Percentiles rank a stretch among this genome's conserved stretches.
phyloP scores from a whole-genome alignment of 352 stramenopile genomes.

The Pythium diclinum region DNA sequence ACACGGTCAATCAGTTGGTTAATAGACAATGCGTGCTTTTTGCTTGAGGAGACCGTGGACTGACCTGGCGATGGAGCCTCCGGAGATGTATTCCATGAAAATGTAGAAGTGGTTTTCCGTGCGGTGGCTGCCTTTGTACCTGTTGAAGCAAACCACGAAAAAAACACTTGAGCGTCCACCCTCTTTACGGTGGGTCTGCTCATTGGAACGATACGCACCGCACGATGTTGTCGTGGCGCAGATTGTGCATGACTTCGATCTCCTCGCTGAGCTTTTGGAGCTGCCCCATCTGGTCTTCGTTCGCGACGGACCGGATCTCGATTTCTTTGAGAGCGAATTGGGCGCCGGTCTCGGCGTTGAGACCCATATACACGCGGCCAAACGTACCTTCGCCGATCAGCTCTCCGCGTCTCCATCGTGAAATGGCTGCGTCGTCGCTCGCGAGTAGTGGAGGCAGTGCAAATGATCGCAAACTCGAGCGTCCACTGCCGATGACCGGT shows the following conservation, averaged over 20 bases:
- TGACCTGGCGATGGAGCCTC: conserved; percentile 86
- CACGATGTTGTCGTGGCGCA: conserved; percentile 95
- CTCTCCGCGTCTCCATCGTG: conserved; percentile 91
- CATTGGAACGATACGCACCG: conserved; percentile 47
- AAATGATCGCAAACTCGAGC: conserved; percentile 16
- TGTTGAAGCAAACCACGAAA: conserved; percentile 11
- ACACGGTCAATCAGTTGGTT: not conserved
- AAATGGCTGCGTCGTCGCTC: conserved; percentile 35
- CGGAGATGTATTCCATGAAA: conserved; percentile 96
- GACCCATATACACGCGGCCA: conserved; percentile 93
- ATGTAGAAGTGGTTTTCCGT: conserved; percentile 88
- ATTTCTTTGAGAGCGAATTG: conserved; percentile 91
- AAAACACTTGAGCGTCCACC: not conserved
- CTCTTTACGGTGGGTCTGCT: too few relatives aligned
- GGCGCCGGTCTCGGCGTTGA: conserved; percentile 91
- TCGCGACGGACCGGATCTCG: conserved; percentile 61
- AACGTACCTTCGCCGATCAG: conserved; percentile 95
- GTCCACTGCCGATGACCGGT: conserved; percentile 35
- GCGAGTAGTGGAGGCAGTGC: conserved; percentile 13
- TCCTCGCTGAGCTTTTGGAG: conserved; percentile 84
- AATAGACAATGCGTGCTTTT: too few relatives aligned
- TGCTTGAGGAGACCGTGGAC: not conserved
- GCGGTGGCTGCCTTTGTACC: conserved; percentile 82
- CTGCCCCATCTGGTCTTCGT: conserved; percentile 51
- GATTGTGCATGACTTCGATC: conserved; percentile 93